A percentile compares a stretch with the other conserved stretches of the same genome.
Conservation (phyloP, 805 yeast species). For the Isabelozyma gotoi region DNA sequence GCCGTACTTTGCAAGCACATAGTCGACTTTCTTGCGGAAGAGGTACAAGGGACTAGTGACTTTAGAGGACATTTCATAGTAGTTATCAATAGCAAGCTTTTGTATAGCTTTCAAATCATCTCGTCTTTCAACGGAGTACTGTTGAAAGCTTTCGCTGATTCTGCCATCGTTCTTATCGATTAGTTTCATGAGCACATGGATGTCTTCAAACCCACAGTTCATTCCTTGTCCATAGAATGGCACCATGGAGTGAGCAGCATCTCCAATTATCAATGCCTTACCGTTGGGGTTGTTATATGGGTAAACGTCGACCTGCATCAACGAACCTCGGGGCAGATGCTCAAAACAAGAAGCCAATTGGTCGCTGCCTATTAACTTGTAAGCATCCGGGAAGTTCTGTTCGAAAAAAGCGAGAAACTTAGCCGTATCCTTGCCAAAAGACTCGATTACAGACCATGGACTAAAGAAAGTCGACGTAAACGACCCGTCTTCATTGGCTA, state of each 20-base stretch:
- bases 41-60: conserved; percentile 64
- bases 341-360: conserved; percentile 49
- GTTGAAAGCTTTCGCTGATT: conserved; percentile 49
- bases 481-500: conserved; percentile 81
- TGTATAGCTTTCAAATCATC: conserved; percentile 74
- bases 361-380: conserved; percentile 60
- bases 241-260: conserved; percentile 96
- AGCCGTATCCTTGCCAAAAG: conserved; percentile 38
- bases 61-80: conserved; percentile 81
- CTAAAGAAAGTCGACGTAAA: conserved; percentile 90
- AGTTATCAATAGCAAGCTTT: conserved; percentile 76
- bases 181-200: conserved; percentile 59
- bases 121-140: conserved; percentile 56
- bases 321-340: conserved; percentile 71
- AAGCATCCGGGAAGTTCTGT: conserved; percentile 72
- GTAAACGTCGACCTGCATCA: conserved; percentile 66
- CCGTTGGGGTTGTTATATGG: conserved; percentile 67
- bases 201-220: conserved; percentile 96
- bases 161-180: conserved; percentile 31
- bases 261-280: conserved; percentile 73
- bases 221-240: conserved; percentile 98
- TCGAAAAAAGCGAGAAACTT: conserved; percentile 55
- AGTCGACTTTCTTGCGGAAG: conserved; percentile 68
- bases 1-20: conserved; percentile 54
- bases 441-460: conserved; percentile 67